Evolutionary conservation across 345 rosid species (phyloP).

Genomic region (Noccaea bulbosa): DNA sequence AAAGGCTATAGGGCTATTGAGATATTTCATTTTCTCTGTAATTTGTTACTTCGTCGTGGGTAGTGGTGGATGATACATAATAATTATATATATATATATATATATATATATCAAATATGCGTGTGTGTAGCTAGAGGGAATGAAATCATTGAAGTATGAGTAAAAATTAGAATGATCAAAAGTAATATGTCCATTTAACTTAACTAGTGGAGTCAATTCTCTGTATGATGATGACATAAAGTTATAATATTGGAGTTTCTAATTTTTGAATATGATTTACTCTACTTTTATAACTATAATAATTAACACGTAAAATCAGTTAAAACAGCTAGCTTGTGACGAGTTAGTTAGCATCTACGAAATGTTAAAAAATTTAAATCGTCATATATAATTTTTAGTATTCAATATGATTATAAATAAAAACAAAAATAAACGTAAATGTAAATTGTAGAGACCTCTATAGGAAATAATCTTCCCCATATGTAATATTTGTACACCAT

Average conservation of each 20-base stretch:
- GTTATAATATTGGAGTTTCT: too few relatives aligned
- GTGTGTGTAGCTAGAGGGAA: neutral
- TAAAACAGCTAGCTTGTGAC: neutral
- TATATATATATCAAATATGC: neutral
- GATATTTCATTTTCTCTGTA: conserved; percentile 16
- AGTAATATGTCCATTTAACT: conserved; percentile 5
- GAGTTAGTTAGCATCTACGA: neutral
- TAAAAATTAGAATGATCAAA: conserved; percentile 18
- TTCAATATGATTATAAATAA: neutral
- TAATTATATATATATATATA: neutral
- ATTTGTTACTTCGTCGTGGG: conserved; percentile 20
- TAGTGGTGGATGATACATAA: conserved; percentile 18
- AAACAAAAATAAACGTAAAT: neutral
- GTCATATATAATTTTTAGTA: neutral
- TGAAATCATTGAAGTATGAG: neutral
- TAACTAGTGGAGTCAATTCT: conserved; percentile 24
- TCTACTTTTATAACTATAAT: neutral
- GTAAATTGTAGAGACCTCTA: neutral
- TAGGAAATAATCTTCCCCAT: neutral
- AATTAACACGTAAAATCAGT: neutral
- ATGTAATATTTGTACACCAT: conserved; percentile 1
- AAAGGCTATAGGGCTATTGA: conserved; percentile 35
- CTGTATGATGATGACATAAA: neutral
- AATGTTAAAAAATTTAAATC: neutral
- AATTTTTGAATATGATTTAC: neutral